Evolutionary conservation across 805 yeast species (phyloP).

Genomic region (Kluyveromyces lactis): DNA sequence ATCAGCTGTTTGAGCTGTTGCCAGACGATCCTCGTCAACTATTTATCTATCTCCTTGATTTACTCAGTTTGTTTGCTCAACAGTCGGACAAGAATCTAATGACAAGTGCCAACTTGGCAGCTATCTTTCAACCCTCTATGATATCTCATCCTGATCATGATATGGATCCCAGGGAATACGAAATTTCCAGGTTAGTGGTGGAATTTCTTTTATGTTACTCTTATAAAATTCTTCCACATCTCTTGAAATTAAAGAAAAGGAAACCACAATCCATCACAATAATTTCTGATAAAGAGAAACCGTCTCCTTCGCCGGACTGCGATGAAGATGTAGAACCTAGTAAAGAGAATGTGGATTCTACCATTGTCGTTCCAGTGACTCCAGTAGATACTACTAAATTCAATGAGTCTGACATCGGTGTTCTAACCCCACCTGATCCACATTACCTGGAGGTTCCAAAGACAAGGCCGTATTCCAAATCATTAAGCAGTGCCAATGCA

Average conservation of each 20-base stretch:
- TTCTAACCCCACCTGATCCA: slow-evolving; percentile 8
- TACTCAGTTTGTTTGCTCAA: slow-evolving; percentile 76
- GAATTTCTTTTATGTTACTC: slow-evolving; percentile 86
- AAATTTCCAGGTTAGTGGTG: slow-evolving; percentile 73
- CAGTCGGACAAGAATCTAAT: slow-evolving; percentile 72
- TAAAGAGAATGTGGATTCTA: slow-evolving; percentile 1
- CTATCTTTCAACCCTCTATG: slow-evolving; percentile 95
- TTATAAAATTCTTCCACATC: slow-evolving; percentile 61
- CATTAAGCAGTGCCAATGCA: slow-evolving; percentile 24
- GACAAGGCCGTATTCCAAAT: slow-evolving; percentile 26
- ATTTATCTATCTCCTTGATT: slow-evolving; percentile 76
- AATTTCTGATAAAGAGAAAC: neutral
- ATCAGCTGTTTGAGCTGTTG: slow-evolving; percentile 53
- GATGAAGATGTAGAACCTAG: neutral
- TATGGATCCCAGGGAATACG: slow-evolving; percentile 87
- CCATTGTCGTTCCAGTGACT: slow-evolving; percentile 6
- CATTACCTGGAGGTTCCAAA: slow-evolving; percentile 9
- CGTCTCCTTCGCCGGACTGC: neutral
- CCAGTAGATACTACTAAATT: slow-evolving; percentile 2
- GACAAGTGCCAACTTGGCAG: slow-evolving; percentile 90
- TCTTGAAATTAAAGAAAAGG: slow-evolving; percentile 27
- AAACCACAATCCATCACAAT: slow-evolving; percentile 11
- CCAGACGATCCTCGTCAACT: slow-evolving; percentile 78
- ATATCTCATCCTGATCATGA: slow-evolving; percentile 89
- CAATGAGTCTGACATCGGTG: neutral